Percentiles rank a stretch among this genome's conserved stretches.
Conservation (phyloP, 768 basidiomycete species). For the Tulasnella sp. region DNA sequence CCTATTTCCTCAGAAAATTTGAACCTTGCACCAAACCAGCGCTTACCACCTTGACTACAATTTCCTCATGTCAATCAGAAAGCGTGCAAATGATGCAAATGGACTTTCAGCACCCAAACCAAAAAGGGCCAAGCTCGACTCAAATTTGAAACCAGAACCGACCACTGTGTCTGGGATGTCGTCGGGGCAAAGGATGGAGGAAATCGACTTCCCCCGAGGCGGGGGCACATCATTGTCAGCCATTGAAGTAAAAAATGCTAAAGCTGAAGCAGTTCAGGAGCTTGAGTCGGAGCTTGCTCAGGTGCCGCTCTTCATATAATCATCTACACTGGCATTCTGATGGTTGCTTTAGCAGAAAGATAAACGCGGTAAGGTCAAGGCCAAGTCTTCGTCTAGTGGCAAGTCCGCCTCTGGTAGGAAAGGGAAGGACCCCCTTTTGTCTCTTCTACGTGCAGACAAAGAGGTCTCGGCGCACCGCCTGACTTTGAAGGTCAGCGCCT, state of each 20-base stretch:
- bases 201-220: constrained; percentile 91
- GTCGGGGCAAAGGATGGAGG: constrained; percentile 36
- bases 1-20: constrained; percentile 2
- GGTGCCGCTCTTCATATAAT: constrained; percentile 38
- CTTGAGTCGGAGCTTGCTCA: constrained; percentile 71
- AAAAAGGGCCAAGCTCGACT: background rate
- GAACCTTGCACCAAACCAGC: background rate
- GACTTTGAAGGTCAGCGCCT: constrained; percentile 70
- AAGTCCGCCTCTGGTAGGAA: background rate
- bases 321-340: background rate
- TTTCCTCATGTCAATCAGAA: background rate
- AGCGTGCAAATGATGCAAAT: background rate
- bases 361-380: background rate
- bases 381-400: background rate
- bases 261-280: constrained; percentile 77
- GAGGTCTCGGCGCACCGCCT: constrained; percentile 77
- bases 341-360: background rate
- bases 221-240: constrained; percentile 86
- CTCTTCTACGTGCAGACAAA: constrained; percentile 10
- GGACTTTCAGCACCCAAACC: background rate
- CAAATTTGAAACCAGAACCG: background rate
- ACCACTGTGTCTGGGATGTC: background rate
- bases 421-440: background rate
- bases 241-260: constrained; percentile 76
- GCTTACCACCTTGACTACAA: background rate